These are phyloP conservation scores for Sanghuangporus sanghuang DNA, from an alignment of 1,284 basidiomycete genomes.

Conservation along the genomic window DNA sequence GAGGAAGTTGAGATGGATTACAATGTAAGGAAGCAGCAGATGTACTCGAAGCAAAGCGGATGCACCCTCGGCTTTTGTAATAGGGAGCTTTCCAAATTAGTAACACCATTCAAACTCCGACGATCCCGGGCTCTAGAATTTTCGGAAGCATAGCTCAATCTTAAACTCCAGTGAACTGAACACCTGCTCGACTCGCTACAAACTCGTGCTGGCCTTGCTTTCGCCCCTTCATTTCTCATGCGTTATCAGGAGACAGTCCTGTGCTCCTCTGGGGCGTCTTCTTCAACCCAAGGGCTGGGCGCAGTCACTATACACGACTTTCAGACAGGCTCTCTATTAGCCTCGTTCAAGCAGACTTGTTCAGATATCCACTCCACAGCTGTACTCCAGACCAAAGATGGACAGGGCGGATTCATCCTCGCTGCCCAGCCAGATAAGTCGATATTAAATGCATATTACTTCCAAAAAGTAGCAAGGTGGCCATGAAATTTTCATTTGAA, in stretches of 20 bases:
- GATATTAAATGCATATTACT: conserved; percentile 74
- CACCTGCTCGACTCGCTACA: not conserved
- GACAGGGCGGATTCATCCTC: conserved; percentile 71
- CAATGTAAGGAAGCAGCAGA: not conserved
- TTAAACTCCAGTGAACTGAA: not conserved
- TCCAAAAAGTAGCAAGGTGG: conserved; percentile 63
- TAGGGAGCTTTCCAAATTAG: not conserved
- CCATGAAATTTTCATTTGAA: not conserved
- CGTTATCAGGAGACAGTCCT: conserved; percentile 63
- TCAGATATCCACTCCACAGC: conserved; percentile 53
- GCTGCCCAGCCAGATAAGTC: conserved; percentile 77
- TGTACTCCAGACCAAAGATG: conserved; percentile 55
- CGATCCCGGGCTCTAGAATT: conserved; percentile 10
- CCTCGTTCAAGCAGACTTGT: conserved; percentile 74
- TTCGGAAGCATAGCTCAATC: conserved; percentile 7
- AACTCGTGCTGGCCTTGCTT: conserved; percentile 11
- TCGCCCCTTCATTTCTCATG: conserved; percentile 32
- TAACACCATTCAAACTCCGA: conserved; percentile 3
- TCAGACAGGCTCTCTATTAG: conserved; percentile 59
- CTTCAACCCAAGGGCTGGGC: conserved; percentile 46
- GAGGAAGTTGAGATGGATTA: not conserved
- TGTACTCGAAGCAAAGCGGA: not conserved
- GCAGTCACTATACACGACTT: conserved; percentile 67
- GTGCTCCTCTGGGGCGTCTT: conserved; percentile 51
- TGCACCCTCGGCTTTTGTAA: not conserved